phyloP scores from a whole-genome alignment of 2,329 filamentous ascomycete genomes.

The Beauveria scarabaeidicola region DNA sequence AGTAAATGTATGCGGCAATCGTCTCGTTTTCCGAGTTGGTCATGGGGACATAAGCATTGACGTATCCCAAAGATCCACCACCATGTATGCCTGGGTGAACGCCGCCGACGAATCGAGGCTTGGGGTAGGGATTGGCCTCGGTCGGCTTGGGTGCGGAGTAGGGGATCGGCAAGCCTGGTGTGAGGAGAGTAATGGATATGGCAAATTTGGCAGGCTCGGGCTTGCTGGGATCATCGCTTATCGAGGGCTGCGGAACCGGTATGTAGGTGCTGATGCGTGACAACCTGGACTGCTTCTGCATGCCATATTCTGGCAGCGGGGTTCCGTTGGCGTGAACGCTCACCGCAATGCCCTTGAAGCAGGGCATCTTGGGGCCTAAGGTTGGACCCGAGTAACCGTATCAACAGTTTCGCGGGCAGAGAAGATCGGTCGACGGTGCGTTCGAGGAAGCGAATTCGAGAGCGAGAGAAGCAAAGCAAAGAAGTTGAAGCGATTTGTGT shows the following conservation, averaged over 20 bases:
- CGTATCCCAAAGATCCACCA: conserved; percentile 41
- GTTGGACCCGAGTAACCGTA: neutral
- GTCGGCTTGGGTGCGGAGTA: conserved; percentile 85
- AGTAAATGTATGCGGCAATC: conserved; percentile 97
- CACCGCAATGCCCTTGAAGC: conserved; percentile 98
- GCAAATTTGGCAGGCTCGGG: conserved; percentile 93
- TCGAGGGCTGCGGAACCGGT: conserved; percentile 79
- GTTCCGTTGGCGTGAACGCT: conserved; percentile 80
- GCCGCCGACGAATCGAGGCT: conserved; percentile 71
- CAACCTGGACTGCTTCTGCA: conserved; percentile 85
- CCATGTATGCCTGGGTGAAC: conserved; percentile 45
- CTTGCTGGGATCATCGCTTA: conserved; percentile 55
- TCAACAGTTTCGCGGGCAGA: neutral
- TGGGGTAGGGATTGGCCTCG: conserved; percentile 67
- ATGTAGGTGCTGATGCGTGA: conserved; percentile 97
- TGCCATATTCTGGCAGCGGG: conserved; percentile 84
- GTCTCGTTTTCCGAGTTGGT: conserved; percentile 93
- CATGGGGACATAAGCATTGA: conserved; percentile 83
- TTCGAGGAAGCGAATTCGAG: neutral
- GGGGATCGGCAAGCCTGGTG: conserved; percentile 77
- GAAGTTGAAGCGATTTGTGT: neutral
- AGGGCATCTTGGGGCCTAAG: conserved; percentile 57
- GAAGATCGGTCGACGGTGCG: neutral
- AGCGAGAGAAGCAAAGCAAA: conserved; percentile 1
- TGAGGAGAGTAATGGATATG: conserved; percentile 93